Conservation (phyloP, 2,329 filamentous ascomycete genomes). For the Phyllosticta paracitricarpa region DNA sequence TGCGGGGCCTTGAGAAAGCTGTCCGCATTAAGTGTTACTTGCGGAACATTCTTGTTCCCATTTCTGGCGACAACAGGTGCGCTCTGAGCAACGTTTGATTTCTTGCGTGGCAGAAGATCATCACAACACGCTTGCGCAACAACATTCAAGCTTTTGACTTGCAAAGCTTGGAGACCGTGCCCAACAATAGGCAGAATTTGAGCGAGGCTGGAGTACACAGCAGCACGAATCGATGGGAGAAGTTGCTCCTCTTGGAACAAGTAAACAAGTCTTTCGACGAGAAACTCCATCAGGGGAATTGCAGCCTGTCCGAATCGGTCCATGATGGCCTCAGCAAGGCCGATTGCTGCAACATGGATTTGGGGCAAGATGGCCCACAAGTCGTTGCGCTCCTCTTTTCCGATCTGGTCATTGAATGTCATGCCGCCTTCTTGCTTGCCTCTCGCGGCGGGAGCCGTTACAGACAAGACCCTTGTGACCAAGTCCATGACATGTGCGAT, state of each 20-base stretch:
- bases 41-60: constrained; percentile 26
- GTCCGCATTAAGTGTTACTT: constrained; percentile 54
- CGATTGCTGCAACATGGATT: constrained; percentile 62
- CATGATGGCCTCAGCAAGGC: constrained; percentile 49
- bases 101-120: constrained; percentile 52
- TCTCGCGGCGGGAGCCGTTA: constrained; percentile 42
- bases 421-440: constrained; percentile 22
- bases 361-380: constrained; percentile 64
- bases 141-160: constrained; percentile 51
- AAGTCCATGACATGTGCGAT: constrained; percentile 60
- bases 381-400: constrained; percentile 70
- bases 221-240: constrained; percentile 45
- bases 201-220: constrained; percentile 50
- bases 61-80: constrained; percentile 30
- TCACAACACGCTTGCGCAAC: constrained; percentile 61
- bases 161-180: constrained; percentile 54
- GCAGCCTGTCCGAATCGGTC: constrained; percentile 49
- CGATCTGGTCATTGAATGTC: constrained; percentile 56
- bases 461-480: constrained; percentile 57
- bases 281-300: constrained; percentile 50
- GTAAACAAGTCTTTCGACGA: constrained; percentile 62
- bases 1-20: constrained; percentile 48
- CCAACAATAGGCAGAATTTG: constrained; percentile 54
- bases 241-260: constrained; percentile 50
- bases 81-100: constrained; percentile 29